Percentiles rank a stretch among this genome's conserved stretches.
Evolutionary conservation across 345 rosid species (phyloP).

Genomic region (Eucalyptus cladocalyx): DNA sequence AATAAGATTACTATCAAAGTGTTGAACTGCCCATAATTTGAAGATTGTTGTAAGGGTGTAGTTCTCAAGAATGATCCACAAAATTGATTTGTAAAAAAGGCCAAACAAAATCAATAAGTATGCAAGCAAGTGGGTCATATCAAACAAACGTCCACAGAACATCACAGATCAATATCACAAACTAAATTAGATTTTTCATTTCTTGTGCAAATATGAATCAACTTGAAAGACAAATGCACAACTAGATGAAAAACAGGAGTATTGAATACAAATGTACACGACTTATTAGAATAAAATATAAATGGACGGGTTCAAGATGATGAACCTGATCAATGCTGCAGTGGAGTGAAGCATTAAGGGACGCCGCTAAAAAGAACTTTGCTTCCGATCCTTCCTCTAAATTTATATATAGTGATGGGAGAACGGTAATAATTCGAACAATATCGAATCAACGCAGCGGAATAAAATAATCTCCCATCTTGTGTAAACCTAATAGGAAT

Average conservation of each 20-base stretch:
- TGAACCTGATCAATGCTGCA: not conserved
- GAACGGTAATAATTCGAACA: no score
- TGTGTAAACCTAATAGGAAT: no score
- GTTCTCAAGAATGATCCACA: not conserved
- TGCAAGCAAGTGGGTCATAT: not conserved
- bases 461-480: no score
- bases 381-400: not conserved
- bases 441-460: no score
- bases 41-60: not conserved
- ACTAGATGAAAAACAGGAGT: not conserved
- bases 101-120: not conserved
- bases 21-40: not conserved
- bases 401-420: no score
- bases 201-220: not conserved
- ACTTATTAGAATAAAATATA: not conserved
- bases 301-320: not conserved
- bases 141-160: not conserved
- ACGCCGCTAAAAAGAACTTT: fast-evolving
- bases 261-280: not conserved
- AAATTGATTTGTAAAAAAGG: not conserved
- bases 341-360: not conserved
- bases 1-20: not conserved
- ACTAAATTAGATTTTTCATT: not conserved
- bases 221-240: not conserved
- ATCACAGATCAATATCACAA: not conserved